Percentiles rank a stretch among this genome's conserved stretches.
Evolutionary conservation across 2,329 filamentous ascomycete species (phyloP).

Genomic region (Ophiostoma ulmi): DNA sequence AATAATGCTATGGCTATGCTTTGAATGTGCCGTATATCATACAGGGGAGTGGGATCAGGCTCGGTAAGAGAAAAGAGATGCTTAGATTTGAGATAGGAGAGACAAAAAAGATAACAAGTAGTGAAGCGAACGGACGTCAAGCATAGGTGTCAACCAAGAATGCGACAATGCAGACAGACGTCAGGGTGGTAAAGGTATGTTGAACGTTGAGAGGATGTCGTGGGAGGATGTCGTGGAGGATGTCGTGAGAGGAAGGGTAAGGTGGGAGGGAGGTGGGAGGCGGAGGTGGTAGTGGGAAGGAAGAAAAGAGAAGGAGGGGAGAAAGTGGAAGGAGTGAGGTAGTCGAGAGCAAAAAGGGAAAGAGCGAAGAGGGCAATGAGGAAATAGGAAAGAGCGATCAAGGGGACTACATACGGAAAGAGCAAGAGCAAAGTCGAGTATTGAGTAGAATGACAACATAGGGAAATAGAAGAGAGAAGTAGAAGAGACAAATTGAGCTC

Average conservation of each 20-base stretch:
- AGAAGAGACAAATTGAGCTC: neutral
- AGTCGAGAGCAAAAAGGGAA: constrained; percentile 18
- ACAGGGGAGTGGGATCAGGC: neutral
- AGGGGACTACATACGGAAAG: neutral
- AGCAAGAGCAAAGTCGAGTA: neutral
- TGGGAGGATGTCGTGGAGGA: neutral
- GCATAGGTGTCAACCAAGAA: neutral
- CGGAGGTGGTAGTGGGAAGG: constrained; percentile 1
- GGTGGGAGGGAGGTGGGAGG: neutral
- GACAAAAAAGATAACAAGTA: neutral
- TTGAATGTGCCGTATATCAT: neutral
- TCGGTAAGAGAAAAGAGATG: constrained; percentile 9
- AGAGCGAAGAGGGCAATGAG: neutral
- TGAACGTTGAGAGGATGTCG: neutral
- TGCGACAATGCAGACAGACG: neutral
- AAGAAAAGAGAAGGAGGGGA: constrained; percentile 15
- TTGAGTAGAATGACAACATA: neutral
- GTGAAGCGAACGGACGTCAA: neutral
- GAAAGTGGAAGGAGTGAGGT: constrained; percentile 13
- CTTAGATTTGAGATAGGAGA: neutral
- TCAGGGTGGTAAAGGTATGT: neutral
- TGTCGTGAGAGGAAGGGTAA: neutral
- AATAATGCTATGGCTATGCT: neutral
- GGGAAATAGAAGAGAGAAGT: neutral
- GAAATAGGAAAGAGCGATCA: neutral